phyloP scores from a whole-genome alignment of 2,329 filamentous ascomycete genomes.

The Exophiala viscosa region DNA sequence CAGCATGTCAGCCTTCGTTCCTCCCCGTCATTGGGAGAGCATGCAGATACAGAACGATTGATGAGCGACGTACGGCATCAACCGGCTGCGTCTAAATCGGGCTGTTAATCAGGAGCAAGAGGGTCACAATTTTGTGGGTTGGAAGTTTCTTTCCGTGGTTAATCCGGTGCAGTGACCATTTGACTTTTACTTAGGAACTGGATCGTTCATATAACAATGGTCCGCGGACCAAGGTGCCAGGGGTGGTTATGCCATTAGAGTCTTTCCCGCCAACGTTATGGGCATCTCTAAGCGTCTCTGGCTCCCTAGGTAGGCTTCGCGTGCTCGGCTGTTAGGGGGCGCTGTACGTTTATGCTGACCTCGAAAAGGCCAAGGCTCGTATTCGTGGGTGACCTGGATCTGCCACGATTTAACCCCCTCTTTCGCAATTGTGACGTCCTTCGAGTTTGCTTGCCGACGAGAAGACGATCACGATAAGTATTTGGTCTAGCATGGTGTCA shows the following conservation, averaged over 20 bases:
- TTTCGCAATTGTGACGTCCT: background rate
- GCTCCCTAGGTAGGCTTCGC: no score
- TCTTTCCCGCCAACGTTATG: no score
- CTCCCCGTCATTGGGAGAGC: background rate
- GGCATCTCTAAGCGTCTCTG: no score
- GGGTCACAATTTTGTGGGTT: background rate
- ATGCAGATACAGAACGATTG: background rate
- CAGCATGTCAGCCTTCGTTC: no score
- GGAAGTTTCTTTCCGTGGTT: constrained; percentile 8
- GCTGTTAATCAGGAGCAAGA: background rate
- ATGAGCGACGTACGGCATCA: background rate
- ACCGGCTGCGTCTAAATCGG: no score
- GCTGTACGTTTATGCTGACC: background rate
- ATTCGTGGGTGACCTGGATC: background rate
- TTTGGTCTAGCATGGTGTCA: no score
- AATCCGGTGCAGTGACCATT: constrained; percentile 3
- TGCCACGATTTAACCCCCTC: background rate
- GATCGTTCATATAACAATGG: no score
- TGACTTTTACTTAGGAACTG: background rate
- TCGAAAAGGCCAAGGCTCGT: constrained; percentile 1
- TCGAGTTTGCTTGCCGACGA: no score
- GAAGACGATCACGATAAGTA: no score
- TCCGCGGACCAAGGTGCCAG: no score
- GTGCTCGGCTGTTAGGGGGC: background rate
- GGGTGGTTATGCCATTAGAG: no score